phyloP scores from a whole-genome alignment of 116 monocot genomes.

The Posidonia oceanica region DNA sequence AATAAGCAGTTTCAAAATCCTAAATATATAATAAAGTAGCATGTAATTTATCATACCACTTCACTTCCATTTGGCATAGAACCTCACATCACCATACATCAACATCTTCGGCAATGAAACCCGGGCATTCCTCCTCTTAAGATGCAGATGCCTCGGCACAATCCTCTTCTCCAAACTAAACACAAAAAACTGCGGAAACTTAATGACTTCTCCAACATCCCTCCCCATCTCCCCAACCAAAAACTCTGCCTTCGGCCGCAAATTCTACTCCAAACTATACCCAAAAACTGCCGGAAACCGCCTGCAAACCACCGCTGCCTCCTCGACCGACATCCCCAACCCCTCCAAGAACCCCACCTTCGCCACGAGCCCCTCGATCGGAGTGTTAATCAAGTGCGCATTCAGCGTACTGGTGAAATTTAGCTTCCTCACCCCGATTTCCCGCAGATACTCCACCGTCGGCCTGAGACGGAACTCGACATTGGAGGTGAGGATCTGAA shows the following conservation, averaged over 20 bases:
- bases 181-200: slow-evolving; percentile 31
- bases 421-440: slow-evolving; percentile 24
- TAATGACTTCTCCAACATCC: slow-evolving; percentile 18
- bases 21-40: background rate
- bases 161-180: slow-evolving; percentile 36
- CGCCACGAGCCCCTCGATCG: slow-evolving; percentile 18
- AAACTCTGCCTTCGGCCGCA: slow-evolving; percentile 36
- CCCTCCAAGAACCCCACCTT: slow-evolving; percentile 25
- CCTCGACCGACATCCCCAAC: slow-evolving; percentile 20
- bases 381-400: slow-evolving; percentile 20
- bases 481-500: slow-evolving; percentile 13
- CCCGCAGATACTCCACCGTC: slow-evolving; percentile 19
- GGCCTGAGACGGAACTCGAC: slow-evolving; percentile 18
- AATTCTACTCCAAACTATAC: slow-evolving; percentile 30
- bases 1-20: background rate
- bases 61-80: slow-evolving; percentile 33
- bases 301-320: slow-evolving; percentile 12
- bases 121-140: slow-evolving; percentile 16
- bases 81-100: slow-evolving; percentile 23
- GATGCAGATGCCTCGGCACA: slow-evolving; percentile 29
- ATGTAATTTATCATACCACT: background rate
- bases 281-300: slow-evolving; percentile 29
- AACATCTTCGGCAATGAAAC: slow-evolving; percentile 28
- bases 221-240: slow-evolving; percentile 24
- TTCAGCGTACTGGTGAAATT: slow-evolving; percentile 23